Conservation (phyloP, 2,329 filamentous ascomycete species). For the Fusarium pseudocircinatum region DNA sequence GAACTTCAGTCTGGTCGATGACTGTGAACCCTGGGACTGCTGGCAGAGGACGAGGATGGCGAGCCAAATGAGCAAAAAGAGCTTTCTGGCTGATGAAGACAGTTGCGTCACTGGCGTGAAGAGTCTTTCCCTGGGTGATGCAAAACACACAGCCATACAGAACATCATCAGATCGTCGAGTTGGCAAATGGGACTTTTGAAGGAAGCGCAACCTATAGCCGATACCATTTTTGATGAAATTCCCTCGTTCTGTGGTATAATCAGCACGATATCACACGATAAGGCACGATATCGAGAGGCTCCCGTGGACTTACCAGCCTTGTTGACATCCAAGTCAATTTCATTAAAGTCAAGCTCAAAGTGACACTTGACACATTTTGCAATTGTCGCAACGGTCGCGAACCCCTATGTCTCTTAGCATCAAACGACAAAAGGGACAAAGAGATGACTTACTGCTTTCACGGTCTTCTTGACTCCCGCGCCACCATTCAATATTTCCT, state of each 20-base stretch:
- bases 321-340: constrained; percentile 62
- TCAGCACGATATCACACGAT: constrained; percentile 11
- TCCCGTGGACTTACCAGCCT: constrained; percentile 52
- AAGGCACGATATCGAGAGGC: background rate
- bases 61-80: constrained; percentile 62
- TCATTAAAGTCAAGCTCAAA: constrained; percentile 64
- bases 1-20: constrained; percentile 56
- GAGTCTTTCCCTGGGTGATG: constrained; percentile 58
- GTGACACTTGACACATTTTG: constrained; percentile 62
- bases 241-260: constrained; percentile 53
- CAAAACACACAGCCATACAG: constrained; percentile 67
- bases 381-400: constrained; percentile 53
- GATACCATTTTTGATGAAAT: constrained; percentile 57
- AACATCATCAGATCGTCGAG: constrained; percentile 61
- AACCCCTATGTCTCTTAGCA: constrained; percentile 50
- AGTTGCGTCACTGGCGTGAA: constrained; percentile 64
- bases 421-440: background rate
- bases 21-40: constrained; percentile 59
- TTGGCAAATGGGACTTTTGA: constrained; percentile 64
- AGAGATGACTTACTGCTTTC: constrained; percentile 53
- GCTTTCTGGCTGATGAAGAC: constrained; percentile 65
- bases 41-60: constrained; percentile 64
- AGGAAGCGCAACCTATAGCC: constrained; percentile 64
- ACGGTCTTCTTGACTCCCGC: constrained; percentile 61
- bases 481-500: constrained; percentile 59